These are phyloP conservation scores for Mycena galopus DNA, from an alignment of 768 basidiomycete genomes.

Conservation along the genomic window DNA sequence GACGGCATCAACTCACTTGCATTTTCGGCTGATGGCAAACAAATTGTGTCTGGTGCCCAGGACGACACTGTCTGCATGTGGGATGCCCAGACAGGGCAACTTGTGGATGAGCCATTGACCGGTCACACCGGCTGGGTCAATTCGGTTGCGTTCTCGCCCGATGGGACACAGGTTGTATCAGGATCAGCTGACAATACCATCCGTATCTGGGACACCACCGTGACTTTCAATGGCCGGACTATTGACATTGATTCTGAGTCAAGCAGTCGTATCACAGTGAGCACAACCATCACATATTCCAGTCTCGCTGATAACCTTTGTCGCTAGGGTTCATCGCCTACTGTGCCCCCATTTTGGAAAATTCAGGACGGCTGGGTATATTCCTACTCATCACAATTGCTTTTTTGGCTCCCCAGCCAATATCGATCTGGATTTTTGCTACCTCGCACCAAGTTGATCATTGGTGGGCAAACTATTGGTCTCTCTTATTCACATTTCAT, in stretches of 20 bases:
- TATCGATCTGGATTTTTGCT: conserved; percentile 6
- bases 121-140: background rate
- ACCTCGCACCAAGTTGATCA: background rate
- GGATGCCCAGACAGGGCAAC: background rate
- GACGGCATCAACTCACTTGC: background rate
- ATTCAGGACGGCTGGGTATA: conserved; percentile 8
- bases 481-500: conserved; percentile 1
- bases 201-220: background rate
- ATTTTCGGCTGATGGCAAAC: background rate
- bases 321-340: background rate
- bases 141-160: conserved; percentile 1
- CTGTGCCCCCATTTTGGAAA: background rate
- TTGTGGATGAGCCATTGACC: background rate
- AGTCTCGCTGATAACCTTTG: background rate
- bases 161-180: background rate
- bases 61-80: background rate
- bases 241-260: background rate
- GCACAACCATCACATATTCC: background rate
- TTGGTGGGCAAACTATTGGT: background rate
- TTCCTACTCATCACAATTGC: background rate
- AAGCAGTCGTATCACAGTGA: conserved; percentile 2
- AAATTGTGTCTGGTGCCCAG: background rate
- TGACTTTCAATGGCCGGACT: background rate
- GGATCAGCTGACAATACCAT: background rate
- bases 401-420: conserved; percentile 7